Evolutionary conservation across 768 basidiomycete genomes (phyloP).

Genomic region (Mycena galericulata): DNA sequence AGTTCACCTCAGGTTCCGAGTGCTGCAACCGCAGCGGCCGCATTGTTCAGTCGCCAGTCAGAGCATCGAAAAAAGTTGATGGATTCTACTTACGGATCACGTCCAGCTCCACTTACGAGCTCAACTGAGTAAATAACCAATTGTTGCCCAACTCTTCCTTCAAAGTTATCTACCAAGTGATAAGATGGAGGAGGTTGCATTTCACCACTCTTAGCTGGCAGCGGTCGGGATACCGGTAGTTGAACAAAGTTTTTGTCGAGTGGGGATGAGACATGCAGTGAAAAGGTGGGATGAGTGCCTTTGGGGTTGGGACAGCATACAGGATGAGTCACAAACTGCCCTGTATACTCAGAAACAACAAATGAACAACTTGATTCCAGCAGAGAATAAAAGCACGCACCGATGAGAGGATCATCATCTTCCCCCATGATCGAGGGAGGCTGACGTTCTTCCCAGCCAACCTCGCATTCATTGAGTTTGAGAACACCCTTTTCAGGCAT

Average conservation of each 20-base stretch:
- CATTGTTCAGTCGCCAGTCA: too few species aligned
- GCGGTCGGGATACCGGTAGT: too few species aligned
- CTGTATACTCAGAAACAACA: neutral
- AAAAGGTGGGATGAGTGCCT: neutral
- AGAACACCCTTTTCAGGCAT: neutral
- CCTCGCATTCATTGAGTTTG: neutral
- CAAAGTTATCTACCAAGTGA: too few species aligned
- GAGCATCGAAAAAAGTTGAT: too few species aligned
- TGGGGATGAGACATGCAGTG: neutral
- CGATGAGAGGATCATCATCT: neutral
- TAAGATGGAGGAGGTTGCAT: too few species aligned
- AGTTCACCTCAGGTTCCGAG: too few species aligned
- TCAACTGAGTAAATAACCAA: too few species aligned
- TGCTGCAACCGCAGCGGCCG: too few species aligned
- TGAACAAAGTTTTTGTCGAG: neutral
- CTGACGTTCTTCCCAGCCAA: neutral
- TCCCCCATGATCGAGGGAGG: neutral
- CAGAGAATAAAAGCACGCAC: neutral
- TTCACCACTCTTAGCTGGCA: too few species aligned
- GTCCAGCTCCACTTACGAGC: too few species aligned
- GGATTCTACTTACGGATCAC: too few species aligned
- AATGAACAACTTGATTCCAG: neutral
- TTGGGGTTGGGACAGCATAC: neutral
- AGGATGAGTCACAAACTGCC: neutral
- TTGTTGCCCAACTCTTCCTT: too few species aligned